Base-by-base conservation (phyloP, 148 eudicot species). In the Rhododendron ovatum region DNA sequence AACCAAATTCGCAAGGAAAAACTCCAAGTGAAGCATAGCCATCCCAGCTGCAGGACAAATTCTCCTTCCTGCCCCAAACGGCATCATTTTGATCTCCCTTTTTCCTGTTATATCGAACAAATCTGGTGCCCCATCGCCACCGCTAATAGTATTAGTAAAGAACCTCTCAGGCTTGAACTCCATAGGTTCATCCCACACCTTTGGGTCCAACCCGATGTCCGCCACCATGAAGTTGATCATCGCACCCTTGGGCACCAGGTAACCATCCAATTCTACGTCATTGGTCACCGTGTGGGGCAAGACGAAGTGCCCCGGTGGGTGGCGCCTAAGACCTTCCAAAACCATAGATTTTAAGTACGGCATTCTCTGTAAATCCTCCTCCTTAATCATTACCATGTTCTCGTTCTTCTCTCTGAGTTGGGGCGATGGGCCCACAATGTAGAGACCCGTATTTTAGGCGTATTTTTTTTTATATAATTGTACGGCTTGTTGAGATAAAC, bases 51-150 rank as follows among this genome's bases (percentile, higher is more conserved):
- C 95, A 1, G 95, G 97, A 82, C 97, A 94, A 1, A 94, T 90
- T 78, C 95, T 91, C 84, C 97, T 91, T 39, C 97, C 97, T 0
- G 86, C 95, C 35, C 95, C 97, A 78, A 92, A 91, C 22, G 98
- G 94, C 95, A 95, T 93, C 98, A 91, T 95, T 84, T 95, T 95
- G 10, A 95, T 91, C 90, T 91, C 98, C n/a, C 83, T 88, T n/a
- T 89, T 90, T 67, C 98, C 90, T 0, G 91, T 93, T 74, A 92
- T 86, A 82, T 94, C 95, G 41, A 92, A 89, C 76, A 73, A 82
- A 33, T 71, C 88, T 13, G 17, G 22, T 5, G 1, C 63, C 10
- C 24, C 57, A 1, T 11, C 22, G 1, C 53, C 33, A 0, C 17
- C 13, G 2, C 1, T 5, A 39, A n/a, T 83, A 0, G 8, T 43